Conservation (phyloP, 1,284 basidiomycete genomes). For the Inonotus hispidus region DNA sequence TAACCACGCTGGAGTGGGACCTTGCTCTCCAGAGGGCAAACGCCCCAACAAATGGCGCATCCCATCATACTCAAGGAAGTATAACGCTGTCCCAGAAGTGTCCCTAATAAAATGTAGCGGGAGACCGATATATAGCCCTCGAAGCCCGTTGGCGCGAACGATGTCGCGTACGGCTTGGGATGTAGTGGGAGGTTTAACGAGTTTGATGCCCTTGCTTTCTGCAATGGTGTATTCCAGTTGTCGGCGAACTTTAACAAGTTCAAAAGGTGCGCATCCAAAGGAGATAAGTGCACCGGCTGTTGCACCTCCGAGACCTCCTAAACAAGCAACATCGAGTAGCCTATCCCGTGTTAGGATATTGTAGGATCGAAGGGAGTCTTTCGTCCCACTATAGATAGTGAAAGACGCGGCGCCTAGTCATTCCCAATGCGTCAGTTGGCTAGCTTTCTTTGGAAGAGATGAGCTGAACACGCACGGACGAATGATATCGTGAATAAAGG, state of each 20-base stretch:
- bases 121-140: slow-evolving; percentile 81
- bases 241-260: slow-evolving; percentile 90
- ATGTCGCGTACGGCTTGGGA: slow-evolving; percentile 69
- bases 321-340: slow-evolving; percentile 65
- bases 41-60: slow-evolving; percentile 75
- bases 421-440: slow-evolving; percentile 17
- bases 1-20: slow-evolving; percentile 68
- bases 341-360: slow-evolving; percentile 52
- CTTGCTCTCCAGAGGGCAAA: slow-evolving; percentile 67
- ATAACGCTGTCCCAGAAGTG: slow-evolving; percentile 76
- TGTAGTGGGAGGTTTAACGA: slow-evolving; percentile 71
- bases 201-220: slow-evolving; percentile 60
- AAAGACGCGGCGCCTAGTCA: slow-evolving; percentile 78
- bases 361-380: slow-evolving; percentile 68
- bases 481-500: slow-evolving; percentile 96
- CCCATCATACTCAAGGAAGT: slow-evolving; percentile 85
- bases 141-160: slow-evolving; percentile 56
- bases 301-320: slow-evolving; percentile 75
- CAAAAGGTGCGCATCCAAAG: slow-evolving; percentile 87
- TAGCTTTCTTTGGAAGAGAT: slow-evolving; percentile 11
- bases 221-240: slow-evolving; percentile 95
- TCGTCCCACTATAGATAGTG: slow-evolving; percentile 89
- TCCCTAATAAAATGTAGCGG: slow-evolving; percentile 77
- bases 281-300: slow-evolving; percentile 81
- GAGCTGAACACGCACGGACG: slow-evolving; percentile 61